These are phyloP conservation scores for Basidioascus undulatus DNA, from an alignment of 768 basidiomycete species.

Conservation along the genomic window DNA sequence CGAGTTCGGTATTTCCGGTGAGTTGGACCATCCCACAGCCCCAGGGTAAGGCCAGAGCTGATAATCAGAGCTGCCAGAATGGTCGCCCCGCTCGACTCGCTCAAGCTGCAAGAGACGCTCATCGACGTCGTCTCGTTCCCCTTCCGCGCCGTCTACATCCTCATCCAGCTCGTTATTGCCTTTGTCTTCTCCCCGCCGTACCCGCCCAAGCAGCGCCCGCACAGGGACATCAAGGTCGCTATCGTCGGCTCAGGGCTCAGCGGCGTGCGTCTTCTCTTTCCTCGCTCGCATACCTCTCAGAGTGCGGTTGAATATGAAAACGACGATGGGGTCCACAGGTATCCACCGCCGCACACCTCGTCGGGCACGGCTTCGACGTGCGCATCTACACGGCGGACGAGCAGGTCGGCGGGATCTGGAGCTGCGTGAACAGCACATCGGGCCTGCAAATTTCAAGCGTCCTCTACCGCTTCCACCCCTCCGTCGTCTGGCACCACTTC, in stretches of 20 bases:
- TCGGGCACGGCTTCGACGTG: constrained; percentile 31
- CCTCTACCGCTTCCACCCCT: constrained; percentile 30
- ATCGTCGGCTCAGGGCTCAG: constrained; percentile 30
- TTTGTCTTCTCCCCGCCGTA: constrained; percentile 22
- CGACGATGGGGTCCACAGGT: no score
- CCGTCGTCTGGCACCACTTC: constrained; percentile 21
- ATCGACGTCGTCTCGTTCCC: background rate
- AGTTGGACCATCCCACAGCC: no score
- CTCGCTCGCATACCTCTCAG: background rate
- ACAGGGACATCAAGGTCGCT: constrained; percentile 22
- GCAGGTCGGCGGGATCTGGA: constrained; percentile 28
- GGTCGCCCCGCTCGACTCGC: no score
- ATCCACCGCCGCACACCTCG: constrained; percentile 18
- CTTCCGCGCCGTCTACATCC: constrained; percentile 17
- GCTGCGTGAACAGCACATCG: constrained; percentile 28
- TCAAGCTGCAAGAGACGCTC: no score
- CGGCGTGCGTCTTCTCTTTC: constrained; percentile 18
- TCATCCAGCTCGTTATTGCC: constrained; percentile 21
- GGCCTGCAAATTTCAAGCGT: constrained; percentile 29
- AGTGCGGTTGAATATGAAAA: no score
- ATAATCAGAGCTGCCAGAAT: no score
- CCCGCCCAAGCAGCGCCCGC: constrained; percentile 12
- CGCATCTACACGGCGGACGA: constrained; percentile 23
- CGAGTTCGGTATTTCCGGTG: no score
- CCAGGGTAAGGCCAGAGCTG: no score